Conservation (phyloP, 257 asterid genomes). For the Lithospermum erythrorhizon region DNA sequence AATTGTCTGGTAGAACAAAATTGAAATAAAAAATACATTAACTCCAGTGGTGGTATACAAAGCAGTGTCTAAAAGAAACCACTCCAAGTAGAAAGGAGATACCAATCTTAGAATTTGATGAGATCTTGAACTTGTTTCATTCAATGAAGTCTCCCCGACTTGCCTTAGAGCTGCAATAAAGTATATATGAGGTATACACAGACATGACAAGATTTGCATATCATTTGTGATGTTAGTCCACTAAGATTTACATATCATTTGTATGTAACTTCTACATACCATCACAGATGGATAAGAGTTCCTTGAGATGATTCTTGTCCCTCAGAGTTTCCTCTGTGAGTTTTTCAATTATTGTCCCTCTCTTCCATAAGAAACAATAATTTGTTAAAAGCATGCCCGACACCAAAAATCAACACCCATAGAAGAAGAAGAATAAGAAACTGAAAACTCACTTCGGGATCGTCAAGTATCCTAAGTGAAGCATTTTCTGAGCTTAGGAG, state of each 20-base stretch:
- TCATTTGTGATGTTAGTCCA: not conserved
- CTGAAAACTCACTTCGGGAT: slow-evolving; percentile 78
- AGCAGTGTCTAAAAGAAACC: slow-evolving; percentile 1
- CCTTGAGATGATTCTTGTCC: slow-evolving; percentile 88
- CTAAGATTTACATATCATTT: too few species aligned
- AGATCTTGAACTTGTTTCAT: slow-evolving; percentile 95
- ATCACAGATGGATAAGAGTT: slow-evolving; percentile 78
- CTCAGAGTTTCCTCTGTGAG: slow-evolving; percentile 91
- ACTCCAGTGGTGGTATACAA: not conserved
- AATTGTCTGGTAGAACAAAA: slow-evolving; percentile 54
- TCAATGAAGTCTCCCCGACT: slow-evolving; percentile 84
- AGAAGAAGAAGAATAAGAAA: slow-evolving; percentile 12
- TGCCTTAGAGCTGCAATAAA: slow-evolving; percentile 66
- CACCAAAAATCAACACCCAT: not conserved
- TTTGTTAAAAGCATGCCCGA: slow-evolving; percentile 10
- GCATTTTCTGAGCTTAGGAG: slow-evolving; percentile 74
- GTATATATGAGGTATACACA: slow-evolving; percentile 3
- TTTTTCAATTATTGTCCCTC: slow-evolving; percentile 83
- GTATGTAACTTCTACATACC: slow-evolving; percentile 37
- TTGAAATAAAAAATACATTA: not conserved
- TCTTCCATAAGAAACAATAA: slow-evolving; percentile 35
- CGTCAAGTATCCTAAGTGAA: slow-evolving; percentile 87
- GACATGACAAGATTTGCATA: not conserved
- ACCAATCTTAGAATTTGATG: slow-evolving; percentile 99
- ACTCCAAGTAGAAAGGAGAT: slow-evolving; percentile 9